phyloP scores from a whole-genome alignment of 1,139 yeast genomes.

The Taphrina populina region DNA sequence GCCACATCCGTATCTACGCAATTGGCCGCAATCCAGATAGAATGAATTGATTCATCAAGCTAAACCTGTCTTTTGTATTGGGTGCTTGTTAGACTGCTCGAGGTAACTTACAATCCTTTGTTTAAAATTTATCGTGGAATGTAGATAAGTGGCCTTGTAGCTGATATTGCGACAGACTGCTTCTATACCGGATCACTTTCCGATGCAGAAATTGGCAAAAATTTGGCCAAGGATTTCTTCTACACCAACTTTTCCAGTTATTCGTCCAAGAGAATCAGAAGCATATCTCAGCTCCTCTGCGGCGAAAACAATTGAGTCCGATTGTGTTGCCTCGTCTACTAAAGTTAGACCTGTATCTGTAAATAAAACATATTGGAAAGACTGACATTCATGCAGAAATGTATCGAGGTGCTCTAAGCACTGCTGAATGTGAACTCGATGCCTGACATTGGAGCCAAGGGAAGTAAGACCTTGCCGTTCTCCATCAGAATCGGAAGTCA shows the following conservation, averaged over 20 bases:
- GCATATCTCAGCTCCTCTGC: constrained; percentile 73
- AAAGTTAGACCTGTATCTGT: not conserved
- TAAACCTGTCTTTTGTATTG: too few relatives aligned
- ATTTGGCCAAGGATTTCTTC: constrained; percentile 91
- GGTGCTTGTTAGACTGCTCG: too few relatives aligned
- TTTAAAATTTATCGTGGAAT: too few relatives aligned
- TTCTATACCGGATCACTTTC: constrained; percentile 66
- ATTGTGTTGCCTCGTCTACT: not conserved
- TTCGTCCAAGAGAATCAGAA: constrained; percentile 83
- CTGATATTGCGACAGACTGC: too few relatives aligned
- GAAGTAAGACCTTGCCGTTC: constrained; percentile 45
- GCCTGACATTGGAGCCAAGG: constrained; percentile 24
- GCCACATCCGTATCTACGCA: too few relatives aligned
- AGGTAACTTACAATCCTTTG: too few relatives aligned
- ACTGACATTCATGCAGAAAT: constrained; percentile 5
- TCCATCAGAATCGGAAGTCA: constrained; percentile 39
- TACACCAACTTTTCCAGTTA: constrained; percentile 85
- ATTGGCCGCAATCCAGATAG: too few relatives aligned
- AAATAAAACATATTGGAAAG: too few relatives aligned
- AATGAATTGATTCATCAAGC: too few relatives aligned
- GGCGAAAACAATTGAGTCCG: constrained; percentile 61
- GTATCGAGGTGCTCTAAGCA: constrained; percentile 21
- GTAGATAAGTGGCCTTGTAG: too few relatives aligned
- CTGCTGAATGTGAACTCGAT: constrained; percentile 18
- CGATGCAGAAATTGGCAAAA: constrained; percentile 88